Evolutionary conservation across 495 filamentous ascomycete species (phyloP).

Genomic region (Talaromyces ruber): DNA sequence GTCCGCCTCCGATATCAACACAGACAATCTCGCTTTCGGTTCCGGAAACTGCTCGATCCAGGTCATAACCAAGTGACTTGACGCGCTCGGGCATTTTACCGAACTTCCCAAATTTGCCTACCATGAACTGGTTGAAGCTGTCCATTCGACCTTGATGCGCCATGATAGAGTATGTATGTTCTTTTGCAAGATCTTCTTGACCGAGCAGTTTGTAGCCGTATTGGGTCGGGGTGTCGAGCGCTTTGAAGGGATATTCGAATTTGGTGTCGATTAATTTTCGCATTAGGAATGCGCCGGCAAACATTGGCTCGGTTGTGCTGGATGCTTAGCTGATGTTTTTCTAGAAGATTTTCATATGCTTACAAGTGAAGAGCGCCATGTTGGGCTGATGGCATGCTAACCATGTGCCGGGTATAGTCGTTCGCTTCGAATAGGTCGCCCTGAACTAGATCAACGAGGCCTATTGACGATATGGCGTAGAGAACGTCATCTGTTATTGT

Average conservation of each 20-base stretch:
- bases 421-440: conserved; percentile 23
- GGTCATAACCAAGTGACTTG: conserved; percentile 19
- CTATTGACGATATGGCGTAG: conserved; percentile 27
- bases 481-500: conserved; percentile 24
- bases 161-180: conserved; percentile 33
- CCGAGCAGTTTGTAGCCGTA: conserved; percentile 27
- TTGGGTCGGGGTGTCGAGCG: conserved; percentile 24
- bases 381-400: conserved; percentile 22
- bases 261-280: conserved; percentile 23
- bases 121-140: conserved; percentile 35
- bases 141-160: conserved; percentile 27
- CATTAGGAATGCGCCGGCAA: conserved; percentile 28
- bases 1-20: conserved; percentile 49
- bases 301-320: conserved; percentile 28
- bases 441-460: conserved; percentile 20
- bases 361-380: conserved; percentile 34
- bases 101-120: conserved; percentile 27
- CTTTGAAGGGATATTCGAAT: conserved; percentile 28
- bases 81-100: conserved; percentile 22
- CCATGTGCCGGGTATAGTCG: conserved; percentile 25
- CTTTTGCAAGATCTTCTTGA: conserved; percentile 14
- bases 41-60: conserved; percentile 21
- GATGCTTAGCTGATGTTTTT: not conserved
- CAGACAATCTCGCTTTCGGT: conserved; percentile 16
- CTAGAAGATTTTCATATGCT: not conserved